These are phyloP conservation scores for Chaetomium fimeti DNA, from an alignment of 495 filamentous ascomycete species.

Conservation along the genomic window DNA sequence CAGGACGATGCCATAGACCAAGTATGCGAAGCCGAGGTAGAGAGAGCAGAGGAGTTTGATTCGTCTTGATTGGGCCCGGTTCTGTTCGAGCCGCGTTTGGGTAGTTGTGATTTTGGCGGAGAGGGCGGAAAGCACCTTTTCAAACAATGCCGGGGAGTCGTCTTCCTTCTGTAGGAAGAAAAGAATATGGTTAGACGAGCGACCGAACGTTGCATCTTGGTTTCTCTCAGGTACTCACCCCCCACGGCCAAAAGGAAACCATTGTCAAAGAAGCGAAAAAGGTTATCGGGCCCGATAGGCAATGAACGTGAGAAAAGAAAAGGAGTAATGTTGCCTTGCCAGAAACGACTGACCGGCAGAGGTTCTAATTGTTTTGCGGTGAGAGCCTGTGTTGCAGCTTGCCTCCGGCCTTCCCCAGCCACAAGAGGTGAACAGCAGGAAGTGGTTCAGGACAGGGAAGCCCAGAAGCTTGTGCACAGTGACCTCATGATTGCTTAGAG, in stretches of 20 bases:
- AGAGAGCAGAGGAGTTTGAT: constrained; percentile 85
- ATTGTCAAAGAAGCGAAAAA: constrained; percentile 44
- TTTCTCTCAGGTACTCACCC: constrained; percentile 20
- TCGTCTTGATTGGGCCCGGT: constrained; percentile 69
- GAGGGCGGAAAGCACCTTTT: constrained; percentile 80
- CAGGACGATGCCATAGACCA: constrained; percentile 76
- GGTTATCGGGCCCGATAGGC: background rate
- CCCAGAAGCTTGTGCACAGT: constrained; percentile 17
- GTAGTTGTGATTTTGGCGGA: constrained; percentile 74
- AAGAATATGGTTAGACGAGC: background rate
- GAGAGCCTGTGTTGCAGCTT: background rate
- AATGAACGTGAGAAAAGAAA: constrained; percentile 8
- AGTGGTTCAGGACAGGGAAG: constrained; percentile 21
- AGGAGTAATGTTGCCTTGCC: background rate
- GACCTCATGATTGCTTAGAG: constrained; percentile 22
- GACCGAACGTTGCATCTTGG: background rate
- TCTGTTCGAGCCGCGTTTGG: constrained; percentile 65
- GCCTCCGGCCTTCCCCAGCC: constrained; percentile 9
- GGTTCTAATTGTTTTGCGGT: constrained; percentile 4
- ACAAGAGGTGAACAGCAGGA: background rate
- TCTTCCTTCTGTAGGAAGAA: constrained; percentile 63
- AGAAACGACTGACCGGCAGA: constrained; percentile 4
- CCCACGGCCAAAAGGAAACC: constrained; percentile 74
- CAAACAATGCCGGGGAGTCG: constrained; percentile 86
- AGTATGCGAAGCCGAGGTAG: constrained; percentile 85